Evolutionary conservation across 148 eudicot genomes (phyloP).

Genomic region (Chenopodium quinoa): DNA sequence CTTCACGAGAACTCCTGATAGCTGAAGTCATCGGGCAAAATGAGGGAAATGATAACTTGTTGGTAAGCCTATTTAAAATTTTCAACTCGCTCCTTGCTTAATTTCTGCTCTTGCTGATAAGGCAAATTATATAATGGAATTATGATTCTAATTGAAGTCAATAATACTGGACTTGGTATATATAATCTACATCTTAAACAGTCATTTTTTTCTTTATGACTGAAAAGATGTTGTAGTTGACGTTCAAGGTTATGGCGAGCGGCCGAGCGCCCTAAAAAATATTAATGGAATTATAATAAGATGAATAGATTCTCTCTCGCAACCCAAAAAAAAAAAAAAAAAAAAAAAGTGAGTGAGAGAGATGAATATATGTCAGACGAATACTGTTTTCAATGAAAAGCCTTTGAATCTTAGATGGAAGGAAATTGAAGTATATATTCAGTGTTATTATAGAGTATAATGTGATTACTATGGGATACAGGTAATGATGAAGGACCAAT

Average conservation of each 20-base stretch:
- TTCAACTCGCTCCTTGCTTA: not conserved
- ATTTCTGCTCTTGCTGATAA: not conserved
- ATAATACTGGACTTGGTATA: not conserved
- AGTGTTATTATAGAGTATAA: not conserved
- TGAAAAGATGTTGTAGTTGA: too few relatives aligned
- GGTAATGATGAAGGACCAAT: slow-evolving; percentile 80
- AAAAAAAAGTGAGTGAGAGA: too few relatives aligned
- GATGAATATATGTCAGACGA: not conserved
- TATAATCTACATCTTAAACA: not conserved
- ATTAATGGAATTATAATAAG: too few relatives aligned
- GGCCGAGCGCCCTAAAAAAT: too few relatives aligned
- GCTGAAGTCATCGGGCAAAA: slow-evolving; percentile 55
- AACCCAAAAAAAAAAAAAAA: too few relatives aligned
- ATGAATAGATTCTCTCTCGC: not conserved
- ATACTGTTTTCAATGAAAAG: not conserved
- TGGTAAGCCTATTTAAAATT: slow-evolving; percentile 39
- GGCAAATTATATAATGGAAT: not conserved
- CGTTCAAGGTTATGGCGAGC: too few relatives aligned
- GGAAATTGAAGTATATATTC: not conserved
- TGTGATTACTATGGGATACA: slow-evolving; percentile 9
- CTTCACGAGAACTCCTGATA: slow-evolving; percentile 50
- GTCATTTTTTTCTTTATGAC: too few relatives aligned
- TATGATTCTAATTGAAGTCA: not conserved
- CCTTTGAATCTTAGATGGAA: not conserved
- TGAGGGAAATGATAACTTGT: slow-evolving; percentile 56